Evolutionary conservation across 176 grass and related monocot species (phyloP).

Genomic region (Aegilops tauschii): DNA sequence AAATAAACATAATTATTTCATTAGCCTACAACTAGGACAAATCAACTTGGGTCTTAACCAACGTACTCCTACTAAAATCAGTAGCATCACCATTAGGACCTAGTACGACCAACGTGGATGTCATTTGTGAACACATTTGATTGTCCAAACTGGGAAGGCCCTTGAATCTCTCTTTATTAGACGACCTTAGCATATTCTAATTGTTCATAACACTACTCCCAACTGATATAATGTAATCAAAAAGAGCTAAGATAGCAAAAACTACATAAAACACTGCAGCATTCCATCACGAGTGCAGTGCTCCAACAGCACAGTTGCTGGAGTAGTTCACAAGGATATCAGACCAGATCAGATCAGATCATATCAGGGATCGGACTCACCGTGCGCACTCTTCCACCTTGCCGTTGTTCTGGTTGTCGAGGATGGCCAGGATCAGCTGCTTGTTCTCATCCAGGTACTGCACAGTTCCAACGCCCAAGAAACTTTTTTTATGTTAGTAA

Average conservation of each 20-base stretch:
- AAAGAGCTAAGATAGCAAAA: not conserved
- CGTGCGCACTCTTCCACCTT: constrained; percentile 92
- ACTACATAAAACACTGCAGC: not conserved
- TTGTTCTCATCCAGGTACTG: constrained; percentile 99
- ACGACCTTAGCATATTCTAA: not conserved
- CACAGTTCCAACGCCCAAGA: constrained; percentile 27
- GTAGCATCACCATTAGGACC: too few relatives aligned
- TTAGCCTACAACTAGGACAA: not conserved
- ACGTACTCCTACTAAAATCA: not conserved
- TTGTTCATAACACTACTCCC: not conserved
- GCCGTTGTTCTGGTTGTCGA: constrained; percentile 94
- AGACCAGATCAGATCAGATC: not conserved
- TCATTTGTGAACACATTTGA: not conserved
- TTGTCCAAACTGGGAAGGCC: not conserved
- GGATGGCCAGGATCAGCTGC: constrained; percentile 94
- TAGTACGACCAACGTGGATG: too few relatives aligned
- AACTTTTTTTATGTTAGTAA: constrained; percentile 21
- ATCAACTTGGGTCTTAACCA: not conserved
- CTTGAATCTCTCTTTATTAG: not conserved
- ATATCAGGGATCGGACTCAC: constrained; percentile 37
- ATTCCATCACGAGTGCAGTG: not conserved
- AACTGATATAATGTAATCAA: not conserved
- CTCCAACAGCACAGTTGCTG: not conserved
- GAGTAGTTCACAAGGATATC: not conserved
- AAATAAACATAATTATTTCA: not conserved